Percentiles rank a stretch among this genome's conserved stretches.
Evolutionary conservation across 495 filamentous ascomycete genomes (phyloP).

Genomic region (Penicillium herquei): DNA sequence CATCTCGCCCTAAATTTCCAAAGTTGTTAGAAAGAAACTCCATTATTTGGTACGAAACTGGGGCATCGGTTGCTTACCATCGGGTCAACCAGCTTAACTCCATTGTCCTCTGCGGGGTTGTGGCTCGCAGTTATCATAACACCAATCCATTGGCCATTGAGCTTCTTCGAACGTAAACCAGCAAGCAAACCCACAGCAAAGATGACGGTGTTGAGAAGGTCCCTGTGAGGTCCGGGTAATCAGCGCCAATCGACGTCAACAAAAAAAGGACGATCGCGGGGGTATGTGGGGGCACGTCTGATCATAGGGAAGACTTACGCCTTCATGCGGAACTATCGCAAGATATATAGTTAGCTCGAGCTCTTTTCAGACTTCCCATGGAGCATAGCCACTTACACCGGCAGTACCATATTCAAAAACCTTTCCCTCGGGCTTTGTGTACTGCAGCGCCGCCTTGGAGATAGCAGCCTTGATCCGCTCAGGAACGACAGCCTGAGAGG

Average conservation of each 20-base stretch:
- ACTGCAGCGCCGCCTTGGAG: conserved; percentile 42
- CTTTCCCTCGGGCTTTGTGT: conserved; percentile 65
- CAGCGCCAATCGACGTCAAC: conserved; percentile 27
- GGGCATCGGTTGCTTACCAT: conserved; percentile 55
- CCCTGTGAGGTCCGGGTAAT: conserved; percentile 31
- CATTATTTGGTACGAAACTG: neutral
- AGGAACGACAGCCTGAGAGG: conserved; percentile 44
- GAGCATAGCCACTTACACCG: conserved; percentile 56
- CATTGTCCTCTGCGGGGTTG: conserved; percentile 96
- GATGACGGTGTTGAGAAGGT: conserved; percentile 79
- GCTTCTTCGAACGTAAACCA: conserved; percentile 84
- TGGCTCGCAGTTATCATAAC: conserved; percentile 99
- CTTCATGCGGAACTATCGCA: conserved; percentile 70
- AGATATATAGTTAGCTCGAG: conserved; percentile 18
- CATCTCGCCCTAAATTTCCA: conserved; percentile 74
- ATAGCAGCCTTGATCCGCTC: conserved; percentile 48
- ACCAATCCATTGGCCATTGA: conserved; percentile 86
- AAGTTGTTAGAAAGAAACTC: conserved; percentile 1
- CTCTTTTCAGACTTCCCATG: conserved; percentile 5
- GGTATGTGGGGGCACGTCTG: conserved; percentile 37
- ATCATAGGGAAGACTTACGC: conserved; percentile 54
- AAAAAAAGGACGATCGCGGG: conserved; percentile 33
- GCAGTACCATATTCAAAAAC: conserved; percentile 93
- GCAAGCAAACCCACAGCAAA: conserved; percentile 89
- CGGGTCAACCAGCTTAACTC: conserved; percentile 96